phyloP scores from a whole-genome alignment of 2,329 filamentous ascomycete genomes.

The Arthroderma sp. region DNA sequence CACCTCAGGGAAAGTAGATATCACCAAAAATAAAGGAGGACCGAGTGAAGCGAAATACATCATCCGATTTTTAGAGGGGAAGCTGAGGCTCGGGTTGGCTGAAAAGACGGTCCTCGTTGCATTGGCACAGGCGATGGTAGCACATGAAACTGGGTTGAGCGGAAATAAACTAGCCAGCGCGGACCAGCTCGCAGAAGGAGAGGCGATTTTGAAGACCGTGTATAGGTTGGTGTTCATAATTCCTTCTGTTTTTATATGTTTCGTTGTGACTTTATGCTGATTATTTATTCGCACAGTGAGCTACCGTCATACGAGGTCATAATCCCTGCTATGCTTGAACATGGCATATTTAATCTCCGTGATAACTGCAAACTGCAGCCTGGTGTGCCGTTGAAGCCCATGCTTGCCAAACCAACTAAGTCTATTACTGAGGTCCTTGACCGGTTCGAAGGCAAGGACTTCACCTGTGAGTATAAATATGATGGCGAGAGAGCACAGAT shows the following conservation, averaged over 20 bases:
- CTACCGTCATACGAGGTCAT: slow-evolving; percentile 92
- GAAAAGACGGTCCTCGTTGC: slow-evolving; percentile 87
- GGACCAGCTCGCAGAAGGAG: slow-evolving; percentile 67
- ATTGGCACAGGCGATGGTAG: slow-evolving; percentile 74
- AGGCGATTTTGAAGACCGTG: slow-evolving; percentile 75
- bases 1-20: slow-evolving; percentile 64
- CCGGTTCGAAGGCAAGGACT: slow-evolving; percentile 86
- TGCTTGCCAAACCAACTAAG: slow-evolving; percentile 97
- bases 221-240: slow-evolving; percentile 50
- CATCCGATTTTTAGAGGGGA: slow-evolving; percentile 85
- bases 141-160: slow-evolving; percentile 62
- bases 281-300: slow-evolving; percentile 45
- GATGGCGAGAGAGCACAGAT: slow-evolving; percentile 98
- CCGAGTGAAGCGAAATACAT: slow-evolving; percentile 92
- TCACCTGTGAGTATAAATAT: slow-evolving; percentile 98
- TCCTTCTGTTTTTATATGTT: neutral
- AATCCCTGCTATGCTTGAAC: slow-evolving; percentile 73
- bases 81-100: slow-evolving; percentile 78
- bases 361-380: slow-evolving; percentile 84
- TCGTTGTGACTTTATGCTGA: neutral
- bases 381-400: slow-evolving; percentile 89
- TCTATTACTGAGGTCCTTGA: slow-evolving; percentile 95
- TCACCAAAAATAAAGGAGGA: slow-evolving; percentile 81
- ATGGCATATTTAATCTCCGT: slow-evolving; percentile 70
- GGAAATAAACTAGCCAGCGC: slow-evolving; percentile 57